Base-by-base conservation (phyloP, 805 yeast genomes). In the Priceomyces melissophilus region DNA sequence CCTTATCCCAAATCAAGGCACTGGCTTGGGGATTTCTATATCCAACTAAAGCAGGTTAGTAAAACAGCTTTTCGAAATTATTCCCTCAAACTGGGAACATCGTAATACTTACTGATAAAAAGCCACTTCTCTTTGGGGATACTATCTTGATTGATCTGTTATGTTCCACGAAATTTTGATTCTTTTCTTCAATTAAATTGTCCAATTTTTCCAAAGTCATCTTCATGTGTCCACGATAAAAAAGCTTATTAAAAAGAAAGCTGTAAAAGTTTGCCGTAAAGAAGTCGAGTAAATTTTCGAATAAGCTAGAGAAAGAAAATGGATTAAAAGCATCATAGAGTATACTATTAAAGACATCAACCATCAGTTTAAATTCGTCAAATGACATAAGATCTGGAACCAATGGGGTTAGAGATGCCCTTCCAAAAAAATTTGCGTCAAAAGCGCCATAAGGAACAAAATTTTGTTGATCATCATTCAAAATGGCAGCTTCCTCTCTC, bases 401-500 rank as follows among this genome's bases (percentile, higher is more conserved):
- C 36, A 68, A 41, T 6, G 68, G 85, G 3, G 84, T 73, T 1
- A 62, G 54, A 0, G 87, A 81, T 0, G 75, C 64, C 5, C 52
- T 51, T 0, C 87, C 87, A 57, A 67, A 84, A 28, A 60, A 46
- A 31, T 73, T 71, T 2, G 63, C 72, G 16, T 69, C 63, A 41
- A 57, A 58, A 9, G 45, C 37, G 0, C 81, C 81, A 7, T 47
- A 52, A 0, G 74, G 66, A 0, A 47, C 52, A 49, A 73, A 77
- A 2, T 35, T 28, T 12, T 28, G 12, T 4, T 33, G 15, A 1
- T 40, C 46, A 13, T 43, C 44, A 4, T 37, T 37, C n/a, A 44
- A 40, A 31, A 78, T 55, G 0, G 86, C 86, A 2, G 82, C 87
- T 2, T 81, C 78, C 50, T 84, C 89, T 2, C 35, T 46, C 0